A percentile compares a stretch with the other conserved stretches of the same genome.
Conservation (phyloP, 768 basidiomycete species). For the Porpolomopsis calyptriformis region DNA sequence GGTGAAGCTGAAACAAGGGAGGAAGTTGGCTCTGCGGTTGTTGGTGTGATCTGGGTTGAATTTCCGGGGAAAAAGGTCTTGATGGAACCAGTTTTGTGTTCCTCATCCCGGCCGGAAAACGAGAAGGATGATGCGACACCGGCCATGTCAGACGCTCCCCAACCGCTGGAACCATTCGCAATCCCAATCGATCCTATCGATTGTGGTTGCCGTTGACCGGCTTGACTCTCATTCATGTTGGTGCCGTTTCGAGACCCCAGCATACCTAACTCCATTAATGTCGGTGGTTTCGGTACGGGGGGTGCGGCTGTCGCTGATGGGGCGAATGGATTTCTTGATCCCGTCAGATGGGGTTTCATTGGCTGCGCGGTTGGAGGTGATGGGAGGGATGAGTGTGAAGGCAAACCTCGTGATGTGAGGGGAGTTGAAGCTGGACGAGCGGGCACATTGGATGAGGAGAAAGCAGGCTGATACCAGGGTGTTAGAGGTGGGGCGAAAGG, state of each 20-base stretch:
- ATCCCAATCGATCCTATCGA: conserved; percentile 13
- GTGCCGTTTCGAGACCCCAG: conserved; percentile 11
- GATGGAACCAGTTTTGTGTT: conserved; percentile 12
- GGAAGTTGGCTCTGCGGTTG: conserved; percentile 32
- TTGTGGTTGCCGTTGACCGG: conserved; percentile 15
- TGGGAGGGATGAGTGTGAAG: conserved; percentile 14
- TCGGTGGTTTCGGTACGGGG: conserved; percentile 63
- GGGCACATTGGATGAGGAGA: conserved; percentile 26
- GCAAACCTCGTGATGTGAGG: conserved; percentile 31
- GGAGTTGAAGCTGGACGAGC: conserved; percentile 68
- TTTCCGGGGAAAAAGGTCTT: conserved; percentile 14
- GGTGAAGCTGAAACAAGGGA: conserved; percentile 39
- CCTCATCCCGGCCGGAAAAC: conserved; percentile 23
- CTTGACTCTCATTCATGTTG: conserved; percentile 8
- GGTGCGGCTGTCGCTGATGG: conserved; percentile 54
- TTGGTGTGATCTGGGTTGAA: conserved; percentile 26
- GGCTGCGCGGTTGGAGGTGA: conserved; percentile 45
- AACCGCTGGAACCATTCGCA: conserved; percentile 26
- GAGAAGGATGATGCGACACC: conserved; percentile 68
- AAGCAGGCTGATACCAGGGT: conserved; percentile 15
- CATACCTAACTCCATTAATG: conserved; percentile 69
- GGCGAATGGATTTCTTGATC: conserved; percentile 93
- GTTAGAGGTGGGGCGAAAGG: conserved; percentile 14
- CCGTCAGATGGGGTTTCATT: conserved; percentile 82
- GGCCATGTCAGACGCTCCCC: conserved; percentile 48